These are phyloP conservation scores for Kazachstania psychrophila DNA, from an alignment of 805 yeast genomes.

Conservation along the genomic window DNA sequence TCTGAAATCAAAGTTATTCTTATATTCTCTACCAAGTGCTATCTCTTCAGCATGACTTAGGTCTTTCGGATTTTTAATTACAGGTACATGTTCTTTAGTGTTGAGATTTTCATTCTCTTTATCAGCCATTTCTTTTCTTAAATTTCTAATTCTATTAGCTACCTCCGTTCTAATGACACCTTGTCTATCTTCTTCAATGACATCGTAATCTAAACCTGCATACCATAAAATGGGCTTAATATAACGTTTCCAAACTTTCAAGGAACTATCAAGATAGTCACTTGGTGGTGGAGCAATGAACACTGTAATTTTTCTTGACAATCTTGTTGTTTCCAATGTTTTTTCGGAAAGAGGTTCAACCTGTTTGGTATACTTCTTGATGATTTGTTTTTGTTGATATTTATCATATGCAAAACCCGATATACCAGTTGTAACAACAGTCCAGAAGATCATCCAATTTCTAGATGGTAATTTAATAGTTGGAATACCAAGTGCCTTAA, in stretches of 20 bases:
- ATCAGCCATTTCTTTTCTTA: constrained; percentile 41
- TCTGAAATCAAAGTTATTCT: constrained; percentile 30
- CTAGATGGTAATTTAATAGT: constrained; percentile 72
- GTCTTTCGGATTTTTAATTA: constrained; percentile 13
- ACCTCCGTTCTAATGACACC: constrained; percentile 79
- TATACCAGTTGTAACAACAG: constrained; percentile 50
- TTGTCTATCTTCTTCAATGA: constrained; percentile 70
- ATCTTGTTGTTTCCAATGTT: constrained; percentile 38
- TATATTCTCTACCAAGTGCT: constrained; percentile 15
- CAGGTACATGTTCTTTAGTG: no score
- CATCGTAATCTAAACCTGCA: constrained; percentile 75
- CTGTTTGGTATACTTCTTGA: constrained; percentile 53
- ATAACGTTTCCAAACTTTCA: constrained; percentile 64
- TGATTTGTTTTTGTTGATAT: constrained; percentile 53
- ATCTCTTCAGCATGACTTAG: constrained; percentile 6
- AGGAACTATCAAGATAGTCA: constrained; percentile 68
- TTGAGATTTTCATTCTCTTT: constrained; percentile 11
- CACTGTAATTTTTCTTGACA: constrained; percentile 70
- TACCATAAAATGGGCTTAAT: constrained; percentile 80
- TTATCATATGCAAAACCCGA: constrained; percentile 81
- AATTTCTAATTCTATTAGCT: constrained; percentile 69
- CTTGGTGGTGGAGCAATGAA: constrained; percentile 96
- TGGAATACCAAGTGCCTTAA: constrained; percentile 77
- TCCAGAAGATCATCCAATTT: constrained; percentile 89
- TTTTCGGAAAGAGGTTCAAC: constrained; percentile 48